These are phyloP conservation scores for Penicillium sp. DNA, from an alignment of 2,329 filamentous ascomycete genomes.

Conservation along the genomic window DNA sequence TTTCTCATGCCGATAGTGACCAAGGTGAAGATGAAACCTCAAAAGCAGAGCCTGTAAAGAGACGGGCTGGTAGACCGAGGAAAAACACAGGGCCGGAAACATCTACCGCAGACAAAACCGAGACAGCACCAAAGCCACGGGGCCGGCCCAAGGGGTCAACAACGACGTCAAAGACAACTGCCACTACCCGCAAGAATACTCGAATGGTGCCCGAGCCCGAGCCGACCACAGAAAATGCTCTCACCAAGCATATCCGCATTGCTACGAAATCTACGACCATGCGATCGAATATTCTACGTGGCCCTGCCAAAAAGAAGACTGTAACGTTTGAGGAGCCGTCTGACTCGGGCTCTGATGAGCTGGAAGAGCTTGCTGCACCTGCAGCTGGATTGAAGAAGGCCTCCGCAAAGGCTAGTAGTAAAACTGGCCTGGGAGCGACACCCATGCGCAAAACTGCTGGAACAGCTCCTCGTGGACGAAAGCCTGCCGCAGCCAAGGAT, in stretches of 20 bases:
- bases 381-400: constrained; percentile 26
- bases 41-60: constrained; percentile 17
- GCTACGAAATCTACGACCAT: constrained; percentile 32
- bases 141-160: constrained; percentile 33
- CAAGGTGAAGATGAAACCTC: background rate
- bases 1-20: constrained; percentile 4
- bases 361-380: constrained; percentile 29
- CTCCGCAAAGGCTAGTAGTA: constrained; percentile 24
- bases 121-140: constrained; percentile 24
- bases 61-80: constrained; percentile 24
- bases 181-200: constrained; percentile 16
- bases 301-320: constrained; percentile 44
- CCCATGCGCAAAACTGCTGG: constrained; percentile 47
- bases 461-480: constrained; percentile 31
- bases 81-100: constrained; percentile 16
- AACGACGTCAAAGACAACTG: constrained; percentile 8
- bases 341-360: constrained; percentile 46
- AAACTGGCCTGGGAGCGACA: constrained; percentile 46
- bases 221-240: constrained; percentile 9
- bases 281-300: constrained; percentile 33
- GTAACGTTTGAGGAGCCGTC: constrained; percentile 50
- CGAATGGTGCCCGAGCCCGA: constrained; percentile 9
- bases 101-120: constrained; percentile 14
- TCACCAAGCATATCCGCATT: constrained; percentile 29
- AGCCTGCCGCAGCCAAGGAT: constrained; percentile 36